Evolutionary conservation across 345 rosid genomes (phyloP).

Genomic region (Arabis alpina): DNA sequence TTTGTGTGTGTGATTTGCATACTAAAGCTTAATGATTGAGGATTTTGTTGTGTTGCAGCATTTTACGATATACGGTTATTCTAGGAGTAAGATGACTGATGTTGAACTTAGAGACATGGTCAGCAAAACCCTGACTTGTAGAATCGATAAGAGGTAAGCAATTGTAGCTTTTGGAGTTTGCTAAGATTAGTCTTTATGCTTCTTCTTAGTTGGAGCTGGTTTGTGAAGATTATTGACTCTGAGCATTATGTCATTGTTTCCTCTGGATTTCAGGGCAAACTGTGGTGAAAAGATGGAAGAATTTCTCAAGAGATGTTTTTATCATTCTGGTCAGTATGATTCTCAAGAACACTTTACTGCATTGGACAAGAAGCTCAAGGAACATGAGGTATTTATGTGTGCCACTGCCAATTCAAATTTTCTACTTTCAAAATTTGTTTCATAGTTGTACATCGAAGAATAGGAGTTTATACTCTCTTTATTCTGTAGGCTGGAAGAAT

Average conservation of each 20-base stretch:
- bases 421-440: neutral
- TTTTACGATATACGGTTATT: slow-evolving; percentile 89
- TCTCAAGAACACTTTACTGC: slow-evolving; percentile 75
- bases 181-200: neutral
- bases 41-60: slow-evolving; percentile 58
- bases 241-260: slow-evolving; percentile 27
- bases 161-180: neutral
- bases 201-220: no score
- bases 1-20: slow-evolving; percentile 14
- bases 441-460: no score
- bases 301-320: slow-evolving; percentile 94
- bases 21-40: neutral
- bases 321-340: slow-evolving; percentile 97
- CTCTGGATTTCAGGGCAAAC: slow-evolving; percentile 68
- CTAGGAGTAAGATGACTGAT: slow-evolving; percentile 97
- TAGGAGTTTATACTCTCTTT: neutral
- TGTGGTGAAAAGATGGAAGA: slow-evolving; percentile 94
- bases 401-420: slow-evolving; percentile 11
- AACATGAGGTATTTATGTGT: slow-evolving; percentile 72
- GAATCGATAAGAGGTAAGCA: slow-evolving; percentile 89
- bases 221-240: neutral
- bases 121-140: slow-evolving; percentile 95
- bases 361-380: slow-evolving; percentile 78
- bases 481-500: slow-evolving; percentile 70
- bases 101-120: slow-evolving; percentile 91